phyloP scores from a whole-genome alignment of 345 rosid genomes.

The Anastatica hierochuntica region DNA sequence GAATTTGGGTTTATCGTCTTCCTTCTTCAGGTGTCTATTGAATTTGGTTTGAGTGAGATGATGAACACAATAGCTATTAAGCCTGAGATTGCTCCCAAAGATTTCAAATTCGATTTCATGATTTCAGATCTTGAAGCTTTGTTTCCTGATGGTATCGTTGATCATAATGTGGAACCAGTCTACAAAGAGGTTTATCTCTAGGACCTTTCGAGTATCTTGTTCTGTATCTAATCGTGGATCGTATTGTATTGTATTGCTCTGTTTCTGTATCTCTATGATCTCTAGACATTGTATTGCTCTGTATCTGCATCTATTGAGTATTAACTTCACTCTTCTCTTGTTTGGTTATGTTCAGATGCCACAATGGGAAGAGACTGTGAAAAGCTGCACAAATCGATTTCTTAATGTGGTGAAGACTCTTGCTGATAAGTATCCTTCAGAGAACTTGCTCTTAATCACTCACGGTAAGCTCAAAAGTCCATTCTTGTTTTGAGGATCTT shows the following conservation, averaged over 20 bases:
- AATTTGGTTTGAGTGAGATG: conserved; percentile 72
- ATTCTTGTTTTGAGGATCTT: no score
- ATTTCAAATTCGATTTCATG: conserved; percentile 45
- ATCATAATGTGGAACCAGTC: conserved; percentile 32
- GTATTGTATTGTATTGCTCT: no score
- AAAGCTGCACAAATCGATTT: conserved; percentile 37
- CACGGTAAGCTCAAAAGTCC: conserved; percentile 39
- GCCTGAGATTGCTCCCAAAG: conserved; percentile 41
- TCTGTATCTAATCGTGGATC: no score
- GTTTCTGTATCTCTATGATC: no score
- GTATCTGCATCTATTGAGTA: no score
- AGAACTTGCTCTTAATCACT: conserved; percentile 71
- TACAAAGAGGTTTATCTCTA: conserved; percentile 63
- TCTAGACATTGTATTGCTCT: no score
- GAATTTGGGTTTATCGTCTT: no score
- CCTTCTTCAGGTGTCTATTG: conserved; percentile 50
- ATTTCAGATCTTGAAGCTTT: conserved; percentile 44
- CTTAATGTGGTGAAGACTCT: conserved; percentile 38
- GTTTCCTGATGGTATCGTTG: conserved; percentile 55
- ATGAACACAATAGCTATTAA: conserved; percentile 44
- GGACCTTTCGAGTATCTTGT: no score
- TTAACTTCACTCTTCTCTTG: background rate
- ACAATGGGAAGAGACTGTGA: conserved; percentile 50
- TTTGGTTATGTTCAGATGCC: conserved; percentile 41
- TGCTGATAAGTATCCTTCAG: conserved; percentile 69